Percentiles rank a stretch among this genome's conserved stretches.
phyloP scores from a whole-genome alignment of 371 early-diverging fungal genomes.

The Mortierella sp. region DNA sequence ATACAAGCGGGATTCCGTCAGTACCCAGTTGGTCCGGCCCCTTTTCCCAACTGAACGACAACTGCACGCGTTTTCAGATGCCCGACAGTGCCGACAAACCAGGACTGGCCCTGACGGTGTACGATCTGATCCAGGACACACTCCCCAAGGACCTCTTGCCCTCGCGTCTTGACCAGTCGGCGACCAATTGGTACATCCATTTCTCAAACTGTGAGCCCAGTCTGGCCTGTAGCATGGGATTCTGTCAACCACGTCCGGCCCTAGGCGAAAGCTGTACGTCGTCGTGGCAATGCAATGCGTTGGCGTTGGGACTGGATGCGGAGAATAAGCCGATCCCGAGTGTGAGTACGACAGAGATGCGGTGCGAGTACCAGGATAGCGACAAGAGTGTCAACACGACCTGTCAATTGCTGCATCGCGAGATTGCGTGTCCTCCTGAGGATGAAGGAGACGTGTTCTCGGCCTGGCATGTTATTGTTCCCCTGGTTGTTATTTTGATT shows the following conservation, averaged over 20 bases:
- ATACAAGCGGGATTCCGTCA: constrained; percentile 36
- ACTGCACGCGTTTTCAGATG: constrained; percentile 36
- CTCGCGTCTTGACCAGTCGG: constrained; percentile 34
- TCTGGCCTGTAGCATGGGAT: constrained; percentile 28
- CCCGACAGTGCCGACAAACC: constrained; percentile 33
- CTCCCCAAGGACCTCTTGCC: constrained; percentile 32
- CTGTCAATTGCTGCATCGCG: constrained; percentile 35
- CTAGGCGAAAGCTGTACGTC: constrained; percentile 38
- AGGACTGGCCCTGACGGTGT: constrained; percentile 44
- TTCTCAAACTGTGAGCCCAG: constrained; percentile 43
- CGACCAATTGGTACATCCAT: constrained; percentile 34
- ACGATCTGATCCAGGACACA: constrained; percentile 36
- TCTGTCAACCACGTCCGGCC: constrained; percentile 34
- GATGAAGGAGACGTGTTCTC: constrained; percentile 13
- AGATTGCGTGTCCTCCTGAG: not conserved
- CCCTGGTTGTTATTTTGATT: constrained; percentile 24
- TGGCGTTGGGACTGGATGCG: constrained; percentile 46
- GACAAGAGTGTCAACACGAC: constrained; percentile 32
- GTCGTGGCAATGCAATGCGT: constrained; percentile 52
- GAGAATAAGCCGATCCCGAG: constrained; percentile 32
- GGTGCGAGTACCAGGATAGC: constrained; percentile 42
- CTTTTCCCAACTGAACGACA: constrained; percentile 24
- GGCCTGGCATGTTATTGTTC: constrained; percentile 41
- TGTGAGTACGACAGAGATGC: constrained; percentile 29
- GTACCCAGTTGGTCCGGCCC: constrained; percentile 52